These are phyloP conservation scores for Gynostemma pentaphyllum DNA, from an alignment of 306 rosid genomes.

Conservation along the genomic window DNA sequence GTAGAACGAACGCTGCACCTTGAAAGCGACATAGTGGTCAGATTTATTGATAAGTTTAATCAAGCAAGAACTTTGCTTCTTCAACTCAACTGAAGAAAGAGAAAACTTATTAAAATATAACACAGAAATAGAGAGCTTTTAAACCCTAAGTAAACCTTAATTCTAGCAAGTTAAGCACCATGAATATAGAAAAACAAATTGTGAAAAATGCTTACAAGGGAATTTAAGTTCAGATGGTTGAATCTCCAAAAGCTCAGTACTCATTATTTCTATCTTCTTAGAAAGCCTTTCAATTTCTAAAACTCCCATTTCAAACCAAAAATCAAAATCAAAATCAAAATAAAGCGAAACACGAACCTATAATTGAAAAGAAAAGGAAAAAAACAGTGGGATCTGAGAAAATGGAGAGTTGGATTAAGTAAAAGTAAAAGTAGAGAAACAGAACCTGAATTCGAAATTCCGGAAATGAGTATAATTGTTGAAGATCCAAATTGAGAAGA, in stretches of 20 bases:
- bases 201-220: constrained; percentile 71
- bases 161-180: too few species aligned
- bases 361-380: neutral
- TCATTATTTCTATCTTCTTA: constrained; percentile 22
- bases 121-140: neutral
- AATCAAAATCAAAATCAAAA: neutral
- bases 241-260: constrained; percentile 63
- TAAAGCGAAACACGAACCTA: neutral
- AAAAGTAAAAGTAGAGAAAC: neutral
- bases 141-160: neutral
- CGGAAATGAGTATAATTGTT: neutral
- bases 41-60: constrained; percentile 52
- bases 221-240: constrained; percentile 62
- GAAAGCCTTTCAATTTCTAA: neutral
- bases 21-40: constrained; percentile 65
- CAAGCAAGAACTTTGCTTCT: constrained; percentile 71
- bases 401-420: neutral
- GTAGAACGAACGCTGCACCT: constrained; percentile 31
- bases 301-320: neutral
- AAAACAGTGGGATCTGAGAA: neutral
- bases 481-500: neutral
- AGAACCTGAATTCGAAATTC: constrained; percentile 1
- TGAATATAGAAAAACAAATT: too few species aligned
- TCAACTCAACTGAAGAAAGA: constrained; percentile 53
- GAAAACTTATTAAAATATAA: constrained; percentile 4